Conservation (phyloP, 176 grass and related monocot species). For the Olyra latifolia region DNA sequence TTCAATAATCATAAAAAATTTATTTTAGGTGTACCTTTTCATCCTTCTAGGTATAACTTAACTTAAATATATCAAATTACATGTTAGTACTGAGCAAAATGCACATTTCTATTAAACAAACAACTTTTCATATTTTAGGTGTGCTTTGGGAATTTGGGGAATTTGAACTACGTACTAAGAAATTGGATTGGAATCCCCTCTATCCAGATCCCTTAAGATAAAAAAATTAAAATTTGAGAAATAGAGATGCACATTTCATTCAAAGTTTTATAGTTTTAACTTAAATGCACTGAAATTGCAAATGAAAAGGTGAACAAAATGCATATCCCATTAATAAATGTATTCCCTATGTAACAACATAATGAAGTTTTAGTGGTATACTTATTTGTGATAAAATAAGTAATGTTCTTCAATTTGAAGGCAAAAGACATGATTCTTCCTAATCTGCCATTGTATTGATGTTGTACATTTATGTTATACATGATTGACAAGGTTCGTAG, state of each 20-base stretch:
- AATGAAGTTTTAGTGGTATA: neutral
- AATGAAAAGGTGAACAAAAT: neutral
- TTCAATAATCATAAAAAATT: neutral
- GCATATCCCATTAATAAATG: neutral
- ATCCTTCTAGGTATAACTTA: neutral
- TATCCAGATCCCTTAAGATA: neutral
- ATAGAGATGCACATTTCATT: constrained; percentile 9
- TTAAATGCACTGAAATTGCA: neutral
- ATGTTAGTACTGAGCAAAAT: neutral
- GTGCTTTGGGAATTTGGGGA: neutral
- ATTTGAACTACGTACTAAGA: neutral
- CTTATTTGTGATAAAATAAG: neutral
- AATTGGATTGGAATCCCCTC: neutral
- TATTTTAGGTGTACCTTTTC: constrained; percentile 17
- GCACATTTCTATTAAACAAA: neutral
- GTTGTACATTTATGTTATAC: neutral
- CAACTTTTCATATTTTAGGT: neutral
- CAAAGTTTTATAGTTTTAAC: neutral
- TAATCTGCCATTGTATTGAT: neutral
- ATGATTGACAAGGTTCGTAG: neutral
- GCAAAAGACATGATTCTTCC: neutral
- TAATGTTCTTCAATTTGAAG: neutral
- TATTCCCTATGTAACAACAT: neutral
- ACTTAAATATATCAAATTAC: constrained; percentile 3
- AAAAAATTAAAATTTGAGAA: neutral